Base-by-base conservation (phyloP, 1,284 basidiomycete genomes). In the Filobasidium uniguttulatum region DNA sequence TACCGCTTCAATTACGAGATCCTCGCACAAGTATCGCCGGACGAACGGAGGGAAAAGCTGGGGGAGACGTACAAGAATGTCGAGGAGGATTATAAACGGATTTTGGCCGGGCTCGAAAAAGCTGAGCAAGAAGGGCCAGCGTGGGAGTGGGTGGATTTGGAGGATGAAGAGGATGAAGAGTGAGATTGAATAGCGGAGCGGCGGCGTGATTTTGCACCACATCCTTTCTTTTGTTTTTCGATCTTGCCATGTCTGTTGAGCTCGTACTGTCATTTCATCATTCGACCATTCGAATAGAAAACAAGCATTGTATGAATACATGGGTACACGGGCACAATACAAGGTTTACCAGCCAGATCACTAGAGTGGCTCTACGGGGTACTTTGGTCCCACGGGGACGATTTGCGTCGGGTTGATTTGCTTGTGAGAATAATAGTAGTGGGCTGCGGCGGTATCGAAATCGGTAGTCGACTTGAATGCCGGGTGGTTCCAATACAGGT, bases 1-100 rank as follows among this genome's bases (percentile, higher is more conserved):
- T 97, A 85, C 66, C 77, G 88, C 37, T 94, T 94, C 71, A 98
- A 97, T 71, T 91, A 83, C 65, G 89, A 94, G 72, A 77, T 84
- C 49, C 75, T 96, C 46, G 80, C 79, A 45, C 85, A 91, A 64
- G 71, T 94, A 53, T 83, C 89, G 48, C 82, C 83, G 57, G 73
- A 81, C 46, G 91, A 97, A 64, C 76, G 88, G 37, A 75, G 86
- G 49, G 80, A 84, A 54, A 94, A 91, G 64, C 73, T 98, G 44
- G 84, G 93, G 64, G 86, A 93, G 70, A 97, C 93, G 9, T 98
- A 88, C 70, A 81, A 85, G 62, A 82, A 75, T 52, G 88, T 97
- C 14, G 72, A 76, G 47, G 81, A 87, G 44, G 90, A 91, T 67
- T 97, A 97, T 60, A 75, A 76, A 57, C 78, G 87, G 48, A 82